A percentile compares a stretch with the other conserved stretches of the same genome.
Evolutionary conservation across 352 stramenopile species (phyloP).

Genomic region (Globisporangium viniferum): DNA sequence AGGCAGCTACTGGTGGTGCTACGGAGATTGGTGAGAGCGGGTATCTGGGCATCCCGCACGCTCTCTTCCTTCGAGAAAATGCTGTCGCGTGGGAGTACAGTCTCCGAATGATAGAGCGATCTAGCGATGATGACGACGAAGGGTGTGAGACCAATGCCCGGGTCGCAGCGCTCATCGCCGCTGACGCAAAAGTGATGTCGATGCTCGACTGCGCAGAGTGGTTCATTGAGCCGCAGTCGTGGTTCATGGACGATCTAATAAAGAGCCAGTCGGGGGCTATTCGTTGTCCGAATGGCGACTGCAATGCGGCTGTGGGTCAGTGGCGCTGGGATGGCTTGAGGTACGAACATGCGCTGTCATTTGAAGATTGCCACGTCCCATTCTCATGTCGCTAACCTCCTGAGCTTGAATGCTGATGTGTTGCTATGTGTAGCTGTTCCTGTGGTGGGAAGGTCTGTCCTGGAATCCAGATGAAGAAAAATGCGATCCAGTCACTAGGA

Average conservation of each 20-base stretch:
- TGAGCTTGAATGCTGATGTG: slow-evolving; percentile 1
- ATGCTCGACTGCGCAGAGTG: slow-evolving; percentile 33
- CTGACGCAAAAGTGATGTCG: slow-evolving; percentile 29
- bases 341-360: slow-evolving; percentile 16
- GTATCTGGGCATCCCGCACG: not conserved
- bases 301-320: slow-evolving; percentile 36
- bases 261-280: slow-evolving; percentile 26
- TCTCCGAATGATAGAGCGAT: slow-evolving; percentile 25
- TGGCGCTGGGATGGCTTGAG: slow-evolving; percentile 52
- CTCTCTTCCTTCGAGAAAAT: slow-evolving; percentile 21
- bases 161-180: slow-evolving; percentile 27
- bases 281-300: slow-evolving; percentile 39
- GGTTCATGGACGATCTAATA: slow-evolving; percentile 31
- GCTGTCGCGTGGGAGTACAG: slow-evolving; percentile 31
- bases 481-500: slow-evolving; percentile 45
- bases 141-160: slow-evolving; percentile 16
- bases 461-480: slow-evolving; percentile 50
- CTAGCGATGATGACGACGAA: slow-evolving; percentile 18
- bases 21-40: not conserved
- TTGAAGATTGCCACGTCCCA: not conserved
- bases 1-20: not conserved
- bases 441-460: slow-evolving; percentile 41
- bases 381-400: not conserved
- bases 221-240: slow-evolving; percentile 50
- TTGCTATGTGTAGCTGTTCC: slow-evolving; percentile 22